Conservation (phyloP, 2,329 filamentous ascomycete genomes). For the Fusarium dimerum region DNA sequence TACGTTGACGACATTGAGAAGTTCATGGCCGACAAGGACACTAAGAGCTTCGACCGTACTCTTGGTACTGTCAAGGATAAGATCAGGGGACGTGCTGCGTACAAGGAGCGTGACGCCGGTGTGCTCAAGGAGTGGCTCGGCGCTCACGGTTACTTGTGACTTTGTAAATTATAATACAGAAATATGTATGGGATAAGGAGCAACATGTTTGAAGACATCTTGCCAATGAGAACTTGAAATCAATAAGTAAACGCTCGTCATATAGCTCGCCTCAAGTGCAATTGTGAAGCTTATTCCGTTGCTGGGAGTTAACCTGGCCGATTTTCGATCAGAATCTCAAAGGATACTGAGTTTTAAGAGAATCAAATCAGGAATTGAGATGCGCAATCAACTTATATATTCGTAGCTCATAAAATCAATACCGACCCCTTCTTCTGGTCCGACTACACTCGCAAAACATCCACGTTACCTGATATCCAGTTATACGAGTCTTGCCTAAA, state of each 20-base stretch:
- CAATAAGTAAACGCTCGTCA: neutral
- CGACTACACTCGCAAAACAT: slow-evolving; percentile 22
- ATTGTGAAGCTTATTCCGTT: too few relatives aligned
- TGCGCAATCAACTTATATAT: too few relatives aligned
- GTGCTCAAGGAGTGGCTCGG: slow-evolving; percentile 77
- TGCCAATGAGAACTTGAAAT: neutral
- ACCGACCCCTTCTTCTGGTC: too few relatives aligned
- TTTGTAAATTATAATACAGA: slow-evolving; percentile 27
- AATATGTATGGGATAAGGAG: neutral
- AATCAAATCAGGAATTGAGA: too few relatives aligned
- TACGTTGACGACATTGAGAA: slow-evolving; percentile 73
- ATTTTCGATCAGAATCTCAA: too few relatives aligned
- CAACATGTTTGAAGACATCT: neutral
- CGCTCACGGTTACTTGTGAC: slow-evolving; percentile 48
- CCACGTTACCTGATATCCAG: slow-evolving; percentile 29
- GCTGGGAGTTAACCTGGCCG: too few relatives aligned
- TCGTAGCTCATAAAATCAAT: too few relatives aligned
- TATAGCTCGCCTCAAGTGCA: too few relatives aligned
- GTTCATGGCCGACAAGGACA: slow-evolving; percentile 89
- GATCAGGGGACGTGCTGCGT: slow-evolving; percentile 79
- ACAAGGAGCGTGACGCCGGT: slow-evolving; percentile 74
- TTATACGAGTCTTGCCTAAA: slow-evolving; percentile 36
- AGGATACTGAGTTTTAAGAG: too few relatives aligned
- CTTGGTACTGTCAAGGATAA: slow-evolving; percentile 84
- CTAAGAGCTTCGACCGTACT: slow-evolving; percentile 81